Evolutionary conservation across 2,329 filamentous ascomycete genomes (phyloP).

Genomic region (Seiridium cupressi): DNA sequence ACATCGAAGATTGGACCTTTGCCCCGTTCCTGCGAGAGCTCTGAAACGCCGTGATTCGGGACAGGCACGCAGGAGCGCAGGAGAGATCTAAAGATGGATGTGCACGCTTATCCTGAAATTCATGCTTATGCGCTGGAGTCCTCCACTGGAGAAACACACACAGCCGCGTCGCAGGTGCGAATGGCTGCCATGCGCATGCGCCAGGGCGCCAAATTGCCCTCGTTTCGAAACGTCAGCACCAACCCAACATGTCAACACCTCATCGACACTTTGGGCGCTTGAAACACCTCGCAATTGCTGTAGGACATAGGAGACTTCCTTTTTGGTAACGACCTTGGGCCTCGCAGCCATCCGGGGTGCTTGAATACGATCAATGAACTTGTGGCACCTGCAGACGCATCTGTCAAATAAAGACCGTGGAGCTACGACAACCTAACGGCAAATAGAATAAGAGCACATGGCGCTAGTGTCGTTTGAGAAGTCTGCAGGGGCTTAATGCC

Average conservation of each 20-base stretch:
- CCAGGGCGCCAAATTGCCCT: background rate
- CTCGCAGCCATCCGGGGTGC: no score
- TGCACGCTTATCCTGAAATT: background rate
- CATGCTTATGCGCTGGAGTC: background rate
- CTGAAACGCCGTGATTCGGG: background rate
- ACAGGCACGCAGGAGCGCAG: background rate
- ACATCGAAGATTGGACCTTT: background rate
- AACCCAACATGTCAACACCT: background rate
- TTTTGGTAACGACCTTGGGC: background rate
- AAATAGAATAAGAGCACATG: background rate
- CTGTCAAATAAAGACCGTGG: background rate
- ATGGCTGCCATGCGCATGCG: background rate
- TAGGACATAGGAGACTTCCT: background rate
- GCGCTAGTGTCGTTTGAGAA: constrained; percentile 8
- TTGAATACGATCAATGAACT: no score
- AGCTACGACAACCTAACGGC: background rate
- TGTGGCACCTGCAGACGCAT: background rate
- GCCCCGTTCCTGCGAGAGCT: background rate
- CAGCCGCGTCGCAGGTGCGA: background rate
- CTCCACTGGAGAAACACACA: background rate
- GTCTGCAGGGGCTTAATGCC: constrained; percentile 1
- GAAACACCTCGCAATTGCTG: background rate
- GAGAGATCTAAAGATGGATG: background rate
- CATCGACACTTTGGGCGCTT: background rate
- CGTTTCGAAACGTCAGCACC: background rate